Base-by-base conservation (phyloP, 176 grass and related monocot species). In the Echinochloa phyllopogon region DNA sequence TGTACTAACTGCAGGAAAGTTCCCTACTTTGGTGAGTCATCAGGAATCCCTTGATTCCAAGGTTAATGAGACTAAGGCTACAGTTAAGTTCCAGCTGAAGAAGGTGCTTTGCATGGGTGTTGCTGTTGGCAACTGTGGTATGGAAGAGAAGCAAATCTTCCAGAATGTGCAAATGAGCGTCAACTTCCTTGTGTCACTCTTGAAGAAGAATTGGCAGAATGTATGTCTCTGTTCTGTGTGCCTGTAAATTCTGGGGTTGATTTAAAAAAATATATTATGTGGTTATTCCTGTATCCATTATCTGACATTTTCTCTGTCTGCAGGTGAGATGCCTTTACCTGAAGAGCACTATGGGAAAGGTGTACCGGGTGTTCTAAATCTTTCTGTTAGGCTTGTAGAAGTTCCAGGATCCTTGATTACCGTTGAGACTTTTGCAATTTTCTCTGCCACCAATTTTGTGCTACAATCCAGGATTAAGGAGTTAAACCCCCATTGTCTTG, bases 81-180 rank as follows among this genome's bases (percentile, higher is more conserved):
- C 87, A 6, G 88, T 97, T 49, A 97, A 97, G 52, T 97, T 97
- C 58, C 94, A 97, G 72, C 77, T 92, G 14, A 97, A 97, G 65
- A 94, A 97, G 51, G 95, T 97, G 42, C 92, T 97, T 17, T 92
- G 95, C 92, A 97, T 97, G 95, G 95, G 95, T 65, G 95, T 94
- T 81, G 95, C 90, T 0, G 95, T 94, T 17, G 95, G 95, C 33
- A 94, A 97, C 47, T 78, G 80, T 37, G 87, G 49, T 36, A 97
- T 94, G 95, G 95, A 97, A 16, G 95, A 97, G 81, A 97, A 92
- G 86, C 95, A 92, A 25, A 92, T 97, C 76, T 88, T 89, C 61
- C 92, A 92, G 64, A 94, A 94, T 69, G 90, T 97, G 44, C 90
- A 92, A 76, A 87, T 94, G 74, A 88, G 92, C 14, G 92, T 97